These are phyloP conservation scores for Martensiomyces pterosporus DNA, from an alignment of 192 early-diverging fungal species.

Conservation along the genomic window DNA sequence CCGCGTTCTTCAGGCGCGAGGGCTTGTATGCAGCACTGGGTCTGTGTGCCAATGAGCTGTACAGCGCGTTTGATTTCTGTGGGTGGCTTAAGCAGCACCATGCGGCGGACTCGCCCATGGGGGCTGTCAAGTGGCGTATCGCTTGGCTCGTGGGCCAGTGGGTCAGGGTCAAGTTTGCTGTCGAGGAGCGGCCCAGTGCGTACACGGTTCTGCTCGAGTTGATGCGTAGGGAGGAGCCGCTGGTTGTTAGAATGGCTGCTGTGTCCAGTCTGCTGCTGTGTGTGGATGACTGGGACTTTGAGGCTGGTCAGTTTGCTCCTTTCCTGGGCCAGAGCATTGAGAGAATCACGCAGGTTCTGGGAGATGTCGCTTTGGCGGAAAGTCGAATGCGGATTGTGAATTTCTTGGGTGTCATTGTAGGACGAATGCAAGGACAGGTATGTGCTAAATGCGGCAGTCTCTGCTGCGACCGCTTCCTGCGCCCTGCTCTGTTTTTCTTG, in stretches of 20 bases:
- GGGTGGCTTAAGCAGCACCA: conserved; percentile 60
- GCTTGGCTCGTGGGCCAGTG: conserved; percentile 84
- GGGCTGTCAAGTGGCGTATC: conserved; percentile 62
- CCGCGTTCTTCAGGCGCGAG: conserved; percentile 10
- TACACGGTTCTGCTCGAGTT: conserved; percentile 72
- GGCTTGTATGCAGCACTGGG: conserved; percentile 73
- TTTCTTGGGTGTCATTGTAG: conserved; percentile 68
- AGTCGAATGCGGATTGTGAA: conserved; percentile 70
- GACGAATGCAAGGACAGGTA: conserved; percentile 68
- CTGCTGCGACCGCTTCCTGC: too few relatives aligned
- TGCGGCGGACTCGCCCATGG: conserved; percentile 20
- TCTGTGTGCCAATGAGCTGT: conserved; percentile 74
- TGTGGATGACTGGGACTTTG: conserved; percentile 90
- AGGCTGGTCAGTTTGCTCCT: conserved; percentile 59
- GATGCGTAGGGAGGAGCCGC: conserved; percentile 63
- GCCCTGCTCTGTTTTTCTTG: too few relatives aligned
- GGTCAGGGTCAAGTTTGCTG: conserved; percentile 73
- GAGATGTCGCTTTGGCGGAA: conserved; percentile 69
- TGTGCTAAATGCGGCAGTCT: not conserved
- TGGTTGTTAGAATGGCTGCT: conserved; percentile 78
- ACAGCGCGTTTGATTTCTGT: conserved; percentile 79
- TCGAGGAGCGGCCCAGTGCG: conserved; percentile 56
- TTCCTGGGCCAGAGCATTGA: conserved; percentile 61
- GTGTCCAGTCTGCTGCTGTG: conserved; percentile 59
- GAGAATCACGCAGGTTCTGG: conserved; percentile 56